phyloP scores from a whole-genome alignment of 164 flowering plant species.

The Berberis vulgaris region DNA sequence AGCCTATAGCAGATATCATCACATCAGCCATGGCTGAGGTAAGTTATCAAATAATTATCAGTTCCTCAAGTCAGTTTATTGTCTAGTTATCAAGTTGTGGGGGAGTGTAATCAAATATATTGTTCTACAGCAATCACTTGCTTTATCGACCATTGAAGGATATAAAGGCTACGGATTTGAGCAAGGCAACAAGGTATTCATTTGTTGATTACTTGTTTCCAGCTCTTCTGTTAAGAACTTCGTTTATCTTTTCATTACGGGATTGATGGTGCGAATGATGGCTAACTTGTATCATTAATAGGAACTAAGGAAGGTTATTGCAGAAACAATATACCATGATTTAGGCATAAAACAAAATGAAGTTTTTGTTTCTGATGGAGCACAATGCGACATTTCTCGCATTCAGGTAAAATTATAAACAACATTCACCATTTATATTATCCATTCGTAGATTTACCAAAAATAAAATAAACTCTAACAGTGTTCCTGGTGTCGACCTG shows the following conservation, averaged over 20 bases:
- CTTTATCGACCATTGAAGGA: constrained; percentile 54
- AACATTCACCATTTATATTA: background rate
- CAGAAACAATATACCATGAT: constrained; percentile 37
- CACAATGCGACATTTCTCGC: constrained; percentile 83
- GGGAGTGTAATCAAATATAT: background rate
- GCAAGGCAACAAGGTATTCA: constrained; percentile 72
- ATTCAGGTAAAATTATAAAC: constrained; percentile 45
- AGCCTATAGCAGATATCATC: constrained; percentile 50
- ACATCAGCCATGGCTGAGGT: constrained; percentile 56
- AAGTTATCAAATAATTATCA: background rate
- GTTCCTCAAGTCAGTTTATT: background rate
- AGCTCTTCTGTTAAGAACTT: background rate
- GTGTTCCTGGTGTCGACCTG: background rate
- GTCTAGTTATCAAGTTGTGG: background rate
- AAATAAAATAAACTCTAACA: too few relatives aligned
- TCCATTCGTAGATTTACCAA: background rate
- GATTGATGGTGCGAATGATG: background rate
- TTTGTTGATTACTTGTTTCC: background rate
- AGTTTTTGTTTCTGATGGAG: constrained; percentile 86
- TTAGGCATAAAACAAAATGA: constrained; percentile 41
- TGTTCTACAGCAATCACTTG: constrained; percentile 42
- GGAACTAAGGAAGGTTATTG: constrained; percentile 61
- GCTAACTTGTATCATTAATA: constrained; percentile 16
- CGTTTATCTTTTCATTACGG: background rate
- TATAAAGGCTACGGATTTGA: constrained; percentile 87